A percentile compares a stretch with the other conserved stretches of the same genome.
Conservation (phyloP, 1,139 yeast species). For the Taiozyma sp. region DNA sequence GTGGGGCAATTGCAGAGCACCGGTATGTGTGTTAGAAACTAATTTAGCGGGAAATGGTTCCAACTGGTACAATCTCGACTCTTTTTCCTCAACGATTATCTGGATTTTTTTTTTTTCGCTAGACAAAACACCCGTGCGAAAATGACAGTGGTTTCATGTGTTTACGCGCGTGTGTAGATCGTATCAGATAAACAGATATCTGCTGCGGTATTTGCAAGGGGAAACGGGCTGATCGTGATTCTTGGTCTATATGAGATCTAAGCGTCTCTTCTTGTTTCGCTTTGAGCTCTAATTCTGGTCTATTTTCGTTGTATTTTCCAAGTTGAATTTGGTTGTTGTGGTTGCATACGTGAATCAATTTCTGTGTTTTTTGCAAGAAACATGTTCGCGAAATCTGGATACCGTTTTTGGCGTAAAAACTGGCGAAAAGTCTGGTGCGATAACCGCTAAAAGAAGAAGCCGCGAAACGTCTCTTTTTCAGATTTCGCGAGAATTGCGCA, state of each 20-base stretch:
- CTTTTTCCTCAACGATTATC: not conserved
- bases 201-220: not conserved
- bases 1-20: not conserved
- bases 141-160: not conserved
- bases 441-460: not conserved
- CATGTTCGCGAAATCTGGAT: not conserved
- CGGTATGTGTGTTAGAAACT: not conserved
- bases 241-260: not conserved
- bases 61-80: not conserved
- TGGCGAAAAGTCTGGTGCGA: no score
- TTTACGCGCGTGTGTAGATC: not conserved
- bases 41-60: not conserved
- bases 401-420: not conserved
- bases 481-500: not conserved
- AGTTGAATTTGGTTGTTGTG: not conserved
- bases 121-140: not conserved
- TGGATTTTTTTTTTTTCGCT: not conserved
- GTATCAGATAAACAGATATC: not conserved
- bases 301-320: not conserved
- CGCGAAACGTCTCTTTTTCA: not conserved
- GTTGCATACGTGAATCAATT: not conserved
- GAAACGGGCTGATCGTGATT: not conserved
- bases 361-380: not conserved
- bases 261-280: not conserved
- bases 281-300: not conserved